Conservation (phyloP, 2,329 filamentous ascomycete genomes). For the Talaromyces sp. region DNA sequence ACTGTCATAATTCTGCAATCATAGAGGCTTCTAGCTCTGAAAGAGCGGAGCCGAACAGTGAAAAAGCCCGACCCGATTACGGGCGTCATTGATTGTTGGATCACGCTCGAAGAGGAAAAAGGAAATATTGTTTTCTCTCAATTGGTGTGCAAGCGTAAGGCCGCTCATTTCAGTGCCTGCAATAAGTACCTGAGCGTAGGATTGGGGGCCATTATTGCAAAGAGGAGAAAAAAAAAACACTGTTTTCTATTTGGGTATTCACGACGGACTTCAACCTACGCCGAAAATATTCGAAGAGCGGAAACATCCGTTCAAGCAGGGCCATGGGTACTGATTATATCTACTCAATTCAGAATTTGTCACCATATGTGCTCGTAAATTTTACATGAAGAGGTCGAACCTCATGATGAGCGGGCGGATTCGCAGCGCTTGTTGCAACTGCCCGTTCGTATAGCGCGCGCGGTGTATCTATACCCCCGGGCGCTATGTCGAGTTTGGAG, state of each 20-base stretch:
- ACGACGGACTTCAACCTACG: background rate
- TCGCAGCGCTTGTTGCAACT: background rate
- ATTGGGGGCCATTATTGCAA: background rate
- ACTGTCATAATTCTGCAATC: background rate
- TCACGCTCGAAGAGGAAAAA: background rate
- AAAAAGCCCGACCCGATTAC: background rate
- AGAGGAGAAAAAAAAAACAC: background rate
- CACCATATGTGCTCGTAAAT: background rate
- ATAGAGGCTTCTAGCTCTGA: background rate
- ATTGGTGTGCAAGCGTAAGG: conserved; percentile 40
- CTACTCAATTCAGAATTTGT: background rate
- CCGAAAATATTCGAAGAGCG: background rate
- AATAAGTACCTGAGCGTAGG: conserved; percentile 29
- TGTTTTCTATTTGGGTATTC: background rate
- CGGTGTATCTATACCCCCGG: background rate
- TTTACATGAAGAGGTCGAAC: background rate
- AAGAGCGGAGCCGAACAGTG: background rate
- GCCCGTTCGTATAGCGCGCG: background rate
- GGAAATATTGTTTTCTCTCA: conserved; percentile 27
- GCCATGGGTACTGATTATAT: background rate
- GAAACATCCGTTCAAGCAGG: background rate
- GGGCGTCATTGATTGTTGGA: background rate
- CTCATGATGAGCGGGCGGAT: background rate
- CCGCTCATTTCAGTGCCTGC: conserved; percentile 44
- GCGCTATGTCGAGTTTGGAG: background rate